Evolutionary conservation across 768 basidiomycete species (phyloP), one percentile per base, ranked within the genome.

Genomic region (Cytidiella melzeri): DNA sequence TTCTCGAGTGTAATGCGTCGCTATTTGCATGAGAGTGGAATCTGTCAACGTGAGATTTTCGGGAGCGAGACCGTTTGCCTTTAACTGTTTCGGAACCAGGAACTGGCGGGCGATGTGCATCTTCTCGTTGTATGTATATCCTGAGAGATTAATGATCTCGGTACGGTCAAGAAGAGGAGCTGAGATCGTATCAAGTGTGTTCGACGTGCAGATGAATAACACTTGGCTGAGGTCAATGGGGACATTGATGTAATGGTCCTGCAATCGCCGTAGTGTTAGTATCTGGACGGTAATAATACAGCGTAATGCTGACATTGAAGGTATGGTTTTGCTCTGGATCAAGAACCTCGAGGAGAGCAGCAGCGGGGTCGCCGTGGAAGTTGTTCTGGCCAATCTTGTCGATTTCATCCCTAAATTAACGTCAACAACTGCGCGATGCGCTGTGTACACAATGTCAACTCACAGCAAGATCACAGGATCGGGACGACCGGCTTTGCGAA

Each of bases 321-420:
- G 80, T 74, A 60, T 87, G 78, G 54, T 93, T 94, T 65, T 95
- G 92, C 63, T 96, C 94, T 0, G 94, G 94, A 62, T 96, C 94
- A 45, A 97, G 73, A 0, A 94, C 92, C 60, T 97, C 93, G 3
- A 97, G 69, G 52, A 97, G 66, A 0, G 93, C 93, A 34, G 94
- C 94, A 2, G 80, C 81, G 12, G 93, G 93, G 63, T 95, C 92
- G 0, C 93, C 93, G 57, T 95, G 92, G 69, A 88, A 87, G 60
- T 87, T 92, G 57, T 78, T 86, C 48, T 85, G 83, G 0, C 86
- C 85, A 47, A 92, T 78, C 68, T 96, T 96, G 68, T 96, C 94
- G 39, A 96, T 81, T 65, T 96, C 94, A 60, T 96, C 94, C 7
- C 68, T 71, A 46, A 5, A n/a, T n/a, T n/a, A 20, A 41, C 36